A percentile compares a stretch with the other conserved stretches of the same genome.
phyloP scores from a whole-genome alignment of 1,139 yeast genomes.

The Arxiozyma slooffiae region DNA sequence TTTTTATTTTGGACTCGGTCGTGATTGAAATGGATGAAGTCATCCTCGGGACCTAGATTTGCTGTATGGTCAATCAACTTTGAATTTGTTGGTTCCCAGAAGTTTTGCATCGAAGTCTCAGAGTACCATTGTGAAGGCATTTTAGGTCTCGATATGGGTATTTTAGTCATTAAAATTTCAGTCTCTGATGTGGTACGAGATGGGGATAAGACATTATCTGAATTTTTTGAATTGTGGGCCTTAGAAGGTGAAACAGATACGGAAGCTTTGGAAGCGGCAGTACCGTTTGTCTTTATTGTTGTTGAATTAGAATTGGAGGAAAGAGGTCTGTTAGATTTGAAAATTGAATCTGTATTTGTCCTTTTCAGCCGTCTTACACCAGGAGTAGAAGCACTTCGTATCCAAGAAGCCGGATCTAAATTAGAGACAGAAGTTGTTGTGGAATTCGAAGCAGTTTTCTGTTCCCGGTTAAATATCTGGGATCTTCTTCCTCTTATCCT shows the following conservation, averaged over 20 bases:
- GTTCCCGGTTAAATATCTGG: neutral
- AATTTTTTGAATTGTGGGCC: neutral
- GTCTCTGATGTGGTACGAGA: neutral
- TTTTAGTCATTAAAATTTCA: neutral
- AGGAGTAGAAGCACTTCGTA: constrained; percentile 10
- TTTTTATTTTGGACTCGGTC: neutral
- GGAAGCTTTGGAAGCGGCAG: no score
- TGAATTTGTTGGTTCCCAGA: neutral
- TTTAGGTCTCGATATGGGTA: neutral
- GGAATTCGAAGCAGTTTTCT: neutral
- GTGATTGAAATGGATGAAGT: neutral
- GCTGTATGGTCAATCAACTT: neutral
- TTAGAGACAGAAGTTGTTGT: neutral
- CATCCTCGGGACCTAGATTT: neutral
- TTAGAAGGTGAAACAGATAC: constrained; percentile 1
- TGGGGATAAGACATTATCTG: neutral
- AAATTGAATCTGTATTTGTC: neutral
- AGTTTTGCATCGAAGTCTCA: neutral
- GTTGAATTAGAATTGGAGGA: no score
- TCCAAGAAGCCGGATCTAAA: constrained; percentile 5
- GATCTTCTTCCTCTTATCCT: constrained; percentile 6
- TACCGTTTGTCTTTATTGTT: no score
- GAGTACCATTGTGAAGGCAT: neutral
- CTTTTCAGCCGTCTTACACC: constrained; percentile 1
- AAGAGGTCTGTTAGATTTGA: no score